Conservation (phyloP, 768 basidiomycete species). For the Gymnopilus junonius region DNA sequence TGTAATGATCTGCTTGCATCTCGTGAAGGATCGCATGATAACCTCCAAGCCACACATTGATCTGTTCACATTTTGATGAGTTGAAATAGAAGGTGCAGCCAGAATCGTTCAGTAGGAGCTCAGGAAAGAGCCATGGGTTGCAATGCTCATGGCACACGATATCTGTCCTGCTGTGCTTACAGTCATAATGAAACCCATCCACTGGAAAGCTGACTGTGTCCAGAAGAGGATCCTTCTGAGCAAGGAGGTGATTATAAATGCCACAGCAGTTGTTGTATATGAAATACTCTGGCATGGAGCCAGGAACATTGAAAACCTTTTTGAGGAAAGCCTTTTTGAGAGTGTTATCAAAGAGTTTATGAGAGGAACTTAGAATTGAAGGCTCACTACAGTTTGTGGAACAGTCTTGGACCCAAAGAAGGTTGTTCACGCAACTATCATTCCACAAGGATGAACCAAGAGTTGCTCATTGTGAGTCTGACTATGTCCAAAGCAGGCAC, state of each 20-base stretch:
- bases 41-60: slow-evolving; percentile 35
- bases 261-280: slow-evolving; percentile 24
- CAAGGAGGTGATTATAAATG: slow-evolving; percentile 4
- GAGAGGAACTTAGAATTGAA: not conserved
- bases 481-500: slow-evolving; percentile 14
- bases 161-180: slow-evolving; percentile 19
- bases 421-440: slow-evolving; percentile 20
- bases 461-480: slow-evolving; percentile 27
- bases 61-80: slow-evolving; percentile 16
- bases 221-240: slow-evolving; percentile 11
- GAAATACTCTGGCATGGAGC: slow-evolving; percentile 14
- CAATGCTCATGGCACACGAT: slow-evolving; percentile 18
- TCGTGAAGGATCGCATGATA: slow-evolving; percentile 32
- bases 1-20: slow-evolving; percentile 27
- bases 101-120: slow-evolving; percentile 16
- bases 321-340: slow-evolving; percentile 17
- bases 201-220: slow-evolving; percentile 14
- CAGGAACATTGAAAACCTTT: slow-evolving; percentile 10
- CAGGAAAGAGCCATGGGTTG: slow-evolving; percentile 18
- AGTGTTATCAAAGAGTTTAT: not conserved
- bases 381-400: slow-evolving; percentile 16
- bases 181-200: slow-evolving; percentile 24
- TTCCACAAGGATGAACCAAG: slow-evolving; percentile 20
- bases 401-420: slow-evolving; percentile 26
- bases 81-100: slow-evolving; percentile 2